Evolutionary conservation across 345 rosid genomes (phyloP).

Genomic region (Leavenworthia alabamica): DNA sequence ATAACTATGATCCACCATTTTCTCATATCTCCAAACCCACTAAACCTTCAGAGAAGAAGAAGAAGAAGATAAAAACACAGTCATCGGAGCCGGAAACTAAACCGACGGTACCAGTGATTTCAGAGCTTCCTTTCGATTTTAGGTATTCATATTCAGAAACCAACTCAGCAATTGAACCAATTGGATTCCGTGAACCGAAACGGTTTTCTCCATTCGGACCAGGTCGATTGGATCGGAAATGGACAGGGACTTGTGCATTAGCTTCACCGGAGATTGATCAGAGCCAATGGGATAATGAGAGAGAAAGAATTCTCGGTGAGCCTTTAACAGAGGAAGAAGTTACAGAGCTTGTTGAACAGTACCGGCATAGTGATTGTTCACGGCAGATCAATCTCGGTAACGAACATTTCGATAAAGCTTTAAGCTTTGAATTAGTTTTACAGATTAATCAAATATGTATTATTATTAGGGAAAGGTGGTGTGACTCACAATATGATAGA

Average conservation of each 20-base stretch:
- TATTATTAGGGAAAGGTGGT: constrained; percentile 60
- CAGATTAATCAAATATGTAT: background rate
- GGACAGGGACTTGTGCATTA: constrained; percentile 77
- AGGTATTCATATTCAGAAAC: constrained; percentile 75
- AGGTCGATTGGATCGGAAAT: constrained; percentile 64
- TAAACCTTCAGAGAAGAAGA: constrained; percentile 10
- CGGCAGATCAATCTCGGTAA: constrained; percentile 86
- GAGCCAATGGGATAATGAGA: constrained; percentile 40
- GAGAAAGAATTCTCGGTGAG: constrained; percentile 48
- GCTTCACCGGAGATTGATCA: constrained; percentile 30
- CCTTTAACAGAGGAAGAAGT: constrained; percentile 62
- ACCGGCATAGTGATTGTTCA: constrained; percentile 69
- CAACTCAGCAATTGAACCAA: constrained; percentile 47
- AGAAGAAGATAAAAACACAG: constrained; percentile 5
- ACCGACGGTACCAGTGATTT: constrained; percentile 23
- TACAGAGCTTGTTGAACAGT: constrained; percentile 66
- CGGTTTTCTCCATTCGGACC: constrained; percentile 92
- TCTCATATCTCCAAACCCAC: constrained; percentile 22
- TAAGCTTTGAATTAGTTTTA: background rate
- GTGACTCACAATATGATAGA: constrained; percentile 91
- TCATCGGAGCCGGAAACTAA: constrained; percentile 1
- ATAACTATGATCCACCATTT: constrained; percentile 33
- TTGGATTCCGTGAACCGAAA: constrained; percentile 80
- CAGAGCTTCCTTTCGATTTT: constrained; percentile 81
- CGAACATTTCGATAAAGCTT: background rate